phyloP scores from a whole-genome alignment of 192 early-diverging fungal species.

The Glomus cerebriforme region DNA sequence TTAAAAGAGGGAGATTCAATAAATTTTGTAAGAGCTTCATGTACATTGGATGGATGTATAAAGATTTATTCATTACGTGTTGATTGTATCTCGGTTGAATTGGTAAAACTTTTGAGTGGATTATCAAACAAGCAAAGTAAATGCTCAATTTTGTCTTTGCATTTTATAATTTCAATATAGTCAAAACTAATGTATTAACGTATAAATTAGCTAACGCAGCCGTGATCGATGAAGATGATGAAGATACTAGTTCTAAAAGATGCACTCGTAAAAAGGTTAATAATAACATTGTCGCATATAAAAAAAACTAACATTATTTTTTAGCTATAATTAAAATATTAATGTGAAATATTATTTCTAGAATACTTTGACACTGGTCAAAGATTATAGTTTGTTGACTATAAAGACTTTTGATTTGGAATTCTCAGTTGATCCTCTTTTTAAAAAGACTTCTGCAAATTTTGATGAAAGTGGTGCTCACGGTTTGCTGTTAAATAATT shows the following conservation, averaged over 20 bases:
- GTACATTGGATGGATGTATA: slow-evolving; percentile 94
- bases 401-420: slow-evolving; percentile 90
- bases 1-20: slow-evolving; percentile 94
- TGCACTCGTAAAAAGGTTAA: slow-evolving; percentile 46
- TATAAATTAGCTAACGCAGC: slow-evolving; percentile 38
- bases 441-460: slow-evolving; percentile 97
- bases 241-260: slow-evolving; percentile 49
- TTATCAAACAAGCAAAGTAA: slow-evolving; percentile 72
- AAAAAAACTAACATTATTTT: too few relatives aligned
- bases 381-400: slow-evolving; percentile 76
- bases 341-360: neutral
- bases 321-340: neutral
- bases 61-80: slow-evolving; percentile 97
- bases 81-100: slow-evolving; percentile 94
- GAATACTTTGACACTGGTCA: slow-evolving; percentile 70
- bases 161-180: neutral
- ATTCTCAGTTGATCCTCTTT: slow-evolving; percentile 91
- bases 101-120: slow-evolving; percentile 85
- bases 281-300: neutral
- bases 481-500: slow-evolving; percentile 87
- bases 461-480: slow-evolving; percentile 97
- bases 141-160: slow-evolving; percentile 10
- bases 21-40: slow-evolving; percentile 98
- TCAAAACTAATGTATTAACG: too few relatives aligned
- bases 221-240: slow-evolving; percentile 52